A percentile compares a stretch with the other conserved stretches of the same genome.
Conservation (phyloP, 495 filamentous ascomycete species). For the Neurospora sp. region DNA sequence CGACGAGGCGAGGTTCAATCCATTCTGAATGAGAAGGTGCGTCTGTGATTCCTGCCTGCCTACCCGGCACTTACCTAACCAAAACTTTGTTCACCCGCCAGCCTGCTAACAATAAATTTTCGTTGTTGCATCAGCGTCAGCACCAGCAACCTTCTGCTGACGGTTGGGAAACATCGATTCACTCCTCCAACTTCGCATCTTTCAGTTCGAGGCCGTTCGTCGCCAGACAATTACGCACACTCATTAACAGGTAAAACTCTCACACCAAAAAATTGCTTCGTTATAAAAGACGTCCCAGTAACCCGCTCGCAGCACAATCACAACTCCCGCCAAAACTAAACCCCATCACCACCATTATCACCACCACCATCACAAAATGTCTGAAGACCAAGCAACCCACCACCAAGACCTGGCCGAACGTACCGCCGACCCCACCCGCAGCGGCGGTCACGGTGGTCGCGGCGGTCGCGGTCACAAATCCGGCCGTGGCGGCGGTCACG, state of each 20-base stretch:
- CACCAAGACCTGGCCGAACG: not conserved
- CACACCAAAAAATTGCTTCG: not conserved
- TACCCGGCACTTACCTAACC: not conserved
- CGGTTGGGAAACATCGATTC: not conserved
- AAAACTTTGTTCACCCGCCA: not conserved
- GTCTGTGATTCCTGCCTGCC: not conserved
- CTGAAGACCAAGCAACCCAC: not conserved
- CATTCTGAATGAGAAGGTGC: not conserved
- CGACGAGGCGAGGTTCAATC: too few relatives aligned
- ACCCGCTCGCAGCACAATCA: not conserved
- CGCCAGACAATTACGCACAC: not conserved
- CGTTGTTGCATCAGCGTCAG: not conserved
- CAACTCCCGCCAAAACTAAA: not conserved
- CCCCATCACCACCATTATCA: not conserved
- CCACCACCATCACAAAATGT: not conserved
- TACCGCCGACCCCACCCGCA: not conserved
- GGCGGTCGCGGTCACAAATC: too few relatives aligned
- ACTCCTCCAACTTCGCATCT: not conserved
- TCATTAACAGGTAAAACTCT: not conserved
- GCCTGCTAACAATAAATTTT: not conserved
- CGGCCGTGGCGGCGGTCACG: not conserved
- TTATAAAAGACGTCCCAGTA: not conserved
- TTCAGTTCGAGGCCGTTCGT: not conserved
- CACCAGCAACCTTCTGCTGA: not conserved
- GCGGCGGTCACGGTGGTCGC: not conserved